Base-by-base conservation (phyloP, 31 red algal genomes). In the Bonnemaisonia californica region DNA sequence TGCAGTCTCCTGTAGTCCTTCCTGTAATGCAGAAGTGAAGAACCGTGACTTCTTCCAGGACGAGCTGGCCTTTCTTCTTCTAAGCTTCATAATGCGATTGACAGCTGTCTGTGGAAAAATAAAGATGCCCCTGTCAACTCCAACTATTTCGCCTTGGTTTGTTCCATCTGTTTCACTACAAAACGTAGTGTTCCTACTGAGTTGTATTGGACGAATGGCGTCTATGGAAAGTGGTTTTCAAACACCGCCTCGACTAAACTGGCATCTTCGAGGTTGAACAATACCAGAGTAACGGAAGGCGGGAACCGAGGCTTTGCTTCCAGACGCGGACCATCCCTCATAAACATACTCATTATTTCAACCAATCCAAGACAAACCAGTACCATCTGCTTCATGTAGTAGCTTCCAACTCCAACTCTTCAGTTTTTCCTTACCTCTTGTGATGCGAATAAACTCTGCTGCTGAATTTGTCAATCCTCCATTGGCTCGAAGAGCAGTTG, bases 371-470 rank as follows among this genome's bases (percentile, higher is more conserved):
- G 26, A 38, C 33, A 69, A 34, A 34, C 64, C 64, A 7, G 32
- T 69, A 0, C 33, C 39, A 11, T 33, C 33, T 69, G 0, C 4
- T n/a, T 21, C 26, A 33, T 69, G 22, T 33, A 69, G 39, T 69
- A 23, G 27, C 24, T 56, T n/a, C n/a, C n/a, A n/a, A n/a, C n/a
- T 34, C 41, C 41, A 75, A 31, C 33, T 48, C 23, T 0, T 0
- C 36, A 75, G 19, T 31, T 72, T 72, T 22, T 0, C 12, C 3
- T 75, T 75, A 27, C 41, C 0, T 48, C 71, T 75, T 22, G n/a
- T 29, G 38, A 75, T 51, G 45, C 42, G 47, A 55, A 75, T 54
- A 57, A 75, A 41, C 31, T 75, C 71, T 54, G 71, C 71, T 54
- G 47, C 47, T 28, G 5, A 27, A 55, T 57, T 1, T 31, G n/a